A percentile compares a stretch with the other conserved stretches of the same genome.
Conservation (phyloP, 192 early-diverging fungal species). For the Coemansia asiatica region DNA sequence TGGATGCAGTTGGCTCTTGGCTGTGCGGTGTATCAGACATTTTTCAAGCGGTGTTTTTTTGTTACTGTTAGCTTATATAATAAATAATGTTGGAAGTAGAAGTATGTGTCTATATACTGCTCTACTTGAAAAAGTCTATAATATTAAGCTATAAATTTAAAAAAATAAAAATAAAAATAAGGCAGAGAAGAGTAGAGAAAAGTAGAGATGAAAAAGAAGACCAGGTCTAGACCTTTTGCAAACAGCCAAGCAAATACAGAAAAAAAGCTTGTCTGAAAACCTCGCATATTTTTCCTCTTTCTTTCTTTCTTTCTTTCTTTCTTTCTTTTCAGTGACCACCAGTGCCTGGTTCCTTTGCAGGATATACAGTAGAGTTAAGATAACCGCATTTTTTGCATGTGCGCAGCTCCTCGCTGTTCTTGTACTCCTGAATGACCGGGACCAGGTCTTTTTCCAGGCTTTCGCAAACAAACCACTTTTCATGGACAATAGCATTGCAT, state of each 20-base stretch:
- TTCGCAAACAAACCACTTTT: conserved; percentile 86
- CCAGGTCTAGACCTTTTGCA: neutral
- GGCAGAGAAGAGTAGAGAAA: neutral
- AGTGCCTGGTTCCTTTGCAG: neutral
- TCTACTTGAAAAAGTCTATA: too few species aligned
- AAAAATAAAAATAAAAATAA: neutral
- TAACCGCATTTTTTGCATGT: conserved; percentile 75
- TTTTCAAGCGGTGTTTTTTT: too few species aligned
- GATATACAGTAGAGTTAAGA: conserved; percentile 54
- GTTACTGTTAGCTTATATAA: too few species aligned
- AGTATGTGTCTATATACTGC: too few species aligned
- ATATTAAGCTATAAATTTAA: too few species aligned
- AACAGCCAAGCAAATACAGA: neutral
- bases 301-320: neutral
- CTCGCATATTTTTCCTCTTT: neutral
- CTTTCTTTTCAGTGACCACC: neutral
- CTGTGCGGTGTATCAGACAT: too few species aligned
- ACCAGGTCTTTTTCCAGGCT: conserved; percentile 89
- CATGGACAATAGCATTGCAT: conserved; percentile 81
- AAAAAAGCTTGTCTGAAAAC: neutral
- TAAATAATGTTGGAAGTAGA: too few species aligned
- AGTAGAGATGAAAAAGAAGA: neutral
- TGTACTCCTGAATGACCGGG: conserved; percentile 88
- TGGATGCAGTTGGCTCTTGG: conserved; percentile 1
- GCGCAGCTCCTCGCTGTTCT: conserved; percentile 61